Evolutionary conservation across 179 eudicot species (phyloP).

Genomic region (Patellifolia procumbens): DNA sequence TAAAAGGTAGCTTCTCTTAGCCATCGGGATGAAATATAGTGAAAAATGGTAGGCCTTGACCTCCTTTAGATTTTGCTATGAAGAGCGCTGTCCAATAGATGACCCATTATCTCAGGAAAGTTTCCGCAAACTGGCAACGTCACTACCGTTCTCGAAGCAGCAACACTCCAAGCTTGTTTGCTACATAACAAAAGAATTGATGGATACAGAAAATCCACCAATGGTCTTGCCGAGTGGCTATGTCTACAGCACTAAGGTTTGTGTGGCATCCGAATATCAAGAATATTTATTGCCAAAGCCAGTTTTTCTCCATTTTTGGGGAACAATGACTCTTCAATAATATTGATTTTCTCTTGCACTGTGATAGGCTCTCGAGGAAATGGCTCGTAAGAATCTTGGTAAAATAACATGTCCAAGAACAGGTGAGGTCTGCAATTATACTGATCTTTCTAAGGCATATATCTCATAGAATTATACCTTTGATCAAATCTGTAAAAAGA

Average conservation of each 20-base stretch:
- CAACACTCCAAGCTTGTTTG: constrained; percentile 98
- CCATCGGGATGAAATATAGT: background rate
- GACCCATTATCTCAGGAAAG: constrained; percentile 94
- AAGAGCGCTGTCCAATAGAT: constrained; percentile 90
- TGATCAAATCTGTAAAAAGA: background rate
- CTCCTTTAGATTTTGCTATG: constrained; percentile 70
- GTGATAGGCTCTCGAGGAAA: constrained; percentile 90
- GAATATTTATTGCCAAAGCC: background rate
- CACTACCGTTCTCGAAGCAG: constrained; percentile 93
- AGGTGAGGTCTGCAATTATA: constrained; percentile 60
- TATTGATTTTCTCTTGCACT: constrained; percentile 13
- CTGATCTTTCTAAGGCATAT: constrained; percentile 67
- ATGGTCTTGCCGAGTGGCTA: constrained; percentile 93
- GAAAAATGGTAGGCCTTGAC: constrained; percentile 50
- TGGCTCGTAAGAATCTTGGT: constrained; percentile 81
- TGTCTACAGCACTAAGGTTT: constrained; percentile 94
- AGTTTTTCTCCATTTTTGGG: background rate
- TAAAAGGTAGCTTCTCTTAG: too few relatives aligned
- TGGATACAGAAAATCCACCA: constrained; percentile 99
- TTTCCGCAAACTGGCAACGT: constrained; percentile 81
- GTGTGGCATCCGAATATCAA: constrained; percentile 8
- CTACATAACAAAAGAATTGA: constrained; percentile 87
- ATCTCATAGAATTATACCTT: constrained; percentile 52
- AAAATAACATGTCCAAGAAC: constrained; percentile 89
- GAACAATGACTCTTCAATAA: background rate